Conservation (phyloP, 164 flowering plant genomes). For the Akebia trifoliata region DNA sequence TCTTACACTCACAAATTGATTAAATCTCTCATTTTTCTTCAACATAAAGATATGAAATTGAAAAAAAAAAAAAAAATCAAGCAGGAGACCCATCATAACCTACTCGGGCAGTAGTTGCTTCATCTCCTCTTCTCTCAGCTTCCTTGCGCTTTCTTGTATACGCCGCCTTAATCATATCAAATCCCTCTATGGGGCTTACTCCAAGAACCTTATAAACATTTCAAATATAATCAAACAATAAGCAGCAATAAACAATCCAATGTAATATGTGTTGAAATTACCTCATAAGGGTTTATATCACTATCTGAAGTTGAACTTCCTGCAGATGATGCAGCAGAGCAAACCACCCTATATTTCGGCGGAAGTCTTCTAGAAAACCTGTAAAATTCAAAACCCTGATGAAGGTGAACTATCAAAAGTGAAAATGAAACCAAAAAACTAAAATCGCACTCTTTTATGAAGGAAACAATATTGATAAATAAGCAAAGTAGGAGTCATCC, state of each 20-base stretch:
- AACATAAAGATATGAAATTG: not conserved
- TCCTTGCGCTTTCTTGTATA: conserved; percentile 72
- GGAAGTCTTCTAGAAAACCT: conserved; percentile 33
- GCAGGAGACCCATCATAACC: conserved; percentile 14
- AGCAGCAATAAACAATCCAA: conserved; percentile 7
- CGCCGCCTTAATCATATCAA: conserved; percentile 64
- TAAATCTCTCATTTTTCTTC: not conserved
- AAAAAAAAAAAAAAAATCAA: not conserved
- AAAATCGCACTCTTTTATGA: no score
- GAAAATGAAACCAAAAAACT: no score
- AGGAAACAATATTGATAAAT: no score
- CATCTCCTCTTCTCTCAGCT: conserved; percentile 84
- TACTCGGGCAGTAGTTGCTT: conserved; percentile 59
- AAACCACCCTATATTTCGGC: conserved; percentile 24
- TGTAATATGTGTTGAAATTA: conserved; percentile 14
- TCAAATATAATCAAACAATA: not conserved
- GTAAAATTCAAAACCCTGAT: conserved; percentile 13
- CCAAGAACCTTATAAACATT: conserved; percentile 59
- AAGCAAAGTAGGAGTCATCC: no score
- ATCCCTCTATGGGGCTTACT: conserved; percentile 76
- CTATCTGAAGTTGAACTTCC: conserved; percentile 61
- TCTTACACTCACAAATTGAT: not conserved
- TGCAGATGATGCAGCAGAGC: conserved; percentile 68
- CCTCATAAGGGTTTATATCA: conserved; percentile 82
- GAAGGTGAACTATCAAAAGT: not conserved